A percentile compares a stretch with the other conserved stretches of the same genome.
phyloP scores from a whole-genome alignment of 306 rosid species.

The Castanospermum australe region DNA sequence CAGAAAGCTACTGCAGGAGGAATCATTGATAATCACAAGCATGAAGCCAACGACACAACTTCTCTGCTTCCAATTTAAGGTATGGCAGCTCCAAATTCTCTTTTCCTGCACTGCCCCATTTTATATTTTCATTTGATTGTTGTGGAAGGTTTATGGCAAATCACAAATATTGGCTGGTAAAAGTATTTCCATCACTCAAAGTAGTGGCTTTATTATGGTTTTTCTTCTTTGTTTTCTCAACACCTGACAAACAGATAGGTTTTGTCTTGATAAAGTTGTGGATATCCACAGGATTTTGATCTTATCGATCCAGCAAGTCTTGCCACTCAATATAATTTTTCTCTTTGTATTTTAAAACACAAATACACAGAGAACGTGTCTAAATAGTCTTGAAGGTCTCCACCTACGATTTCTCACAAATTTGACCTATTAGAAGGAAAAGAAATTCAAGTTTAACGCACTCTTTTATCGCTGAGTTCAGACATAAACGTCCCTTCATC shows the following conservation, averaged over 20 bases:
- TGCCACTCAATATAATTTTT: neutral
- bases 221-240: constrained; percentile 24
- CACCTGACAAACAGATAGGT: constrained; percentile 23
- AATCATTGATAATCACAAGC: constrained; percentile 25
- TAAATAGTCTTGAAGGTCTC: neutral
- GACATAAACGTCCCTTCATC: neutral
- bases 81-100: constrained; percentile 20
- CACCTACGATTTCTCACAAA: neutral
- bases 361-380: no score
- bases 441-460: neutral
- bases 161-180: neutral
- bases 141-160: constrained; percentile 9
- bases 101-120: neutral
- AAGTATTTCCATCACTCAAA: neutral
- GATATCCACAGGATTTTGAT: neutral
- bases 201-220: neutral
- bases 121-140: neutral
- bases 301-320: neutral
- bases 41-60: constrained; percentile 48
- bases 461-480: neutral
- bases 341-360: neutral
- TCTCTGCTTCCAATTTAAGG: constrained; percentile 78
- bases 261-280: neutral
- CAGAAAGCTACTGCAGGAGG: constrained; percentile 36
- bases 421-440: constrained; percentile 5